Percentiles rank a stretch among this genome's conserved stretches.
These are phyloP conservation scores for Stemphylium vesicarium DNA, from an alignment of 2,329 filamentous ascomycete genomes.

Conservation along the genomic window DNA sequence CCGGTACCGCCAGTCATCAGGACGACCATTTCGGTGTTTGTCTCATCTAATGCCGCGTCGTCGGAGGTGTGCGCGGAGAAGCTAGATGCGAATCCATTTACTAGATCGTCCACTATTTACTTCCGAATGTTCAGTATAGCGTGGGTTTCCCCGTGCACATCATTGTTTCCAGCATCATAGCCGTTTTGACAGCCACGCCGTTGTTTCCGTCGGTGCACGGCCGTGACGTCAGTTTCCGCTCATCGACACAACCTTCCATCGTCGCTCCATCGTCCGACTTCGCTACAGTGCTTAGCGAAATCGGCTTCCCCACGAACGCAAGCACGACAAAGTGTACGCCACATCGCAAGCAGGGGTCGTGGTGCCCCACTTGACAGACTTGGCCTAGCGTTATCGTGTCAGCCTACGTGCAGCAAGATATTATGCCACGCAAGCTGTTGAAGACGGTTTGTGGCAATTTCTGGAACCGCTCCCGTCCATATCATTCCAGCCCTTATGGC, in stretches of 20 bases:
- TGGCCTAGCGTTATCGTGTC: too few species aligned
- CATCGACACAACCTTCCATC: neutral
- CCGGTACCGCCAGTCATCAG: constrained; percentile 51
- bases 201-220: neutral
- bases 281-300: neutral
- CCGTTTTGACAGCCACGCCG: neutral
- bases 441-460: too few species aligned
- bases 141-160: neutral
- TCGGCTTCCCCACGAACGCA: too few species aligned
- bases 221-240: neutral
- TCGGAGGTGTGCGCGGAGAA: neutral
- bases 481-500: too few species aligned
- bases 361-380: too few species aligned
- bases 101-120: neutral
- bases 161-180: neutral
- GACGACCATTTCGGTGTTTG: constrained; percentile 24
- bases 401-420: too few species aligned
- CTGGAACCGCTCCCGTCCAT: too few species aligned
- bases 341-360: too few species aligned
- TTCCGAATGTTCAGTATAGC: neutral
- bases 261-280: neutral
- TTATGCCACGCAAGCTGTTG: too few species aligned
- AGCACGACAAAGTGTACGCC: too few species aligned
- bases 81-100: neutral
- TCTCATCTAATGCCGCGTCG: neutral